A percentile compares a stretch with the other conserved stretches of the same genome.
Conservation (phyloP, 306 rosid genomes). For the Sophora flavescens region DNA sequence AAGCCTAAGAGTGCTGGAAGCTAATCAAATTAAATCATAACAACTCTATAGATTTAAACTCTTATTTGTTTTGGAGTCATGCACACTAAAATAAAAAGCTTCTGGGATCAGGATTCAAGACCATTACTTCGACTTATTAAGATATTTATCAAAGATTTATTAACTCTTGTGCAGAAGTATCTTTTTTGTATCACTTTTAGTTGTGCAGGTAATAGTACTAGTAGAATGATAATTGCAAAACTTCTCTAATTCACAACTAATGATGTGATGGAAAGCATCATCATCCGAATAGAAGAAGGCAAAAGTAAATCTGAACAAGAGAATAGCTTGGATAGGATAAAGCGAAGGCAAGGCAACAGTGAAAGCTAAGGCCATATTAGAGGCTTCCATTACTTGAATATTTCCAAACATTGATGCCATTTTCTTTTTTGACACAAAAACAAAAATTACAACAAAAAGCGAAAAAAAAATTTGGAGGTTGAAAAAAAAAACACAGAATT, state of each 20-base stretch:
- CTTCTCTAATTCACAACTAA: background rate
- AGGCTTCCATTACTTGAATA: conserved; percentile 4
- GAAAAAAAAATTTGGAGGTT: conserved; percentile 38
- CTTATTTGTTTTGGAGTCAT: background rate
- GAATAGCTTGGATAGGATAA: background rate
- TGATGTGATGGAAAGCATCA: background rate
- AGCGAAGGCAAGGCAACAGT: background rate
- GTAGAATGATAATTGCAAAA: conserved; percentile 22
- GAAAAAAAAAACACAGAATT: conserved; percentile 30
- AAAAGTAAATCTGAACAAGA: no score
- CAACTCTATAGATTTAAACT: background rate
- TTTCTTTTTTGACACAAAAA: conserved; percentile 33
- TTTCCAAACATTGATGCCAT: conserved; percentile 41
- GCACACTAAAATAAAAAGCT: background rate
- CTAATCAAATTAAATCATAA: background rate
- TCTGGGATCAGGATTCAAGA: no score
- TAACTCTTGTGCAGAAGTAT: background rate
- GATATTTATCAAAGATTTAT: background rate
- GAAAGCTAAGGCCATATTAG: conserved; percentile 23
- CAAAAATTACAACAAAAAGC: conserved; percentile 44
- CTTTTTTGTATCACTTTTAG: background rate
- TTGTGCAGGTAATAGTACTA: background rate
- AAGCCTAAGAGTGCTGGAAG: background rate
- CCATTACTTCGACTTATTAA: no score
- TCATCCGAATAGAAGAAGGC: no score